Conservation (phyloP, 2,329 filamentous ascomycete genomes). For the Fulvia fulva region DNA sequence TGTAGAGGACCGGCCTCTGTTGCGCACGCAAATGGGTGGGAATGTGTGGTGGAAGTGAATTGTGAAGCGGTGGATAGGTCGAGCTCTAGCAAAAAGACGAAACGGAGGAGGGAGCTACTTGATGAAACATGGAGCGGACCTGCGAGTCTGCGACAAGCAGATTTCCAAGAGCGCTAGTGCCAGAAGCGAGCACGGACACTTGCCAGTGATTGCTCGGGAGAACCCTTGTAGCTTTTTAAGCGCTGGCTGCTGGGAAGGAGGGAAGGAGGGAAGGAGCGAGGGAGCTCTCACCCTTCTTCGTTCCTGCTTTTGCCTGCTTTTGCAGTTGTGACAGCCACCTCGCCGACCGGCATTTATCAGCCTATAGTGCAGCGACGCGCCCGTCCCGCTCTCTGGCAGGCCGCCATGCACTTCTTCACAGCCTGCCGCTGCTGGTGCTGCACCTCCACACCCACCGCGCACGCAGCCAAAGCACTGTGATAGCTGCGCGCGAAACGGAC, state of each 20-base stretch:
- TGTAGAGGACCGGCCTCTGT: slow-evolving; percentile 20
- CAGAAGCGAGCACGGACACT: neutral
- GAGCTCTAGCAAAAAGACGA: neutral
- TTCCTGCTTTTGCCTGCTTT: neutral
- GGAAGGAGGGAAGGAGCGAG: neutral
- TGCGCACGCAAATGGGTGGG: slow-evolving; percentile 9
- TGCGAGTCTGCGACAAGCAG: neutral
- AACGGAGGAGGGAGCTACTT: slow-evolving; percentile 2
- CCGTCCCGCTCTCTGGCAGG: neutral
- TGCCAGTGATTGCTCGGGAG: neutral
- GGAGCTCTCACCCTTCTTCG: neutral
- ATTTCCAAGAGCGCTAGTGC: neutral
- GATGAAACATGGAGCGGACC: slow-evolving; percentile 1
- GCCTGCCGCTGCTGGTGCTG: neutral
- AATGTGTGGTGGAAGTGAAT: neutral
- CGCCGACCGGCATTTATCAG: neutral
- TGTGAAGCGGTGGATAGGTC: neutral
- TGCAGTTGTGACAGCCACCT: neutral
- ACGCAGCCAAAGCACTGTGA: neutral
- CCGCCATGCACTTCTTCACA: neutral
- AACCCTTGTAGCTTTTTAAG: neutral
- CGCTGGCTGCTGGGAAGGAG: neutral
- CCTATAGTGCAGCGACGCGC: neutral
- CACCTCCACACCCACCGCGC: neutral
- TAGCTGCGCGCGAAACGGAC: too few relatives aligned